Evolutionary conservation across 2,329 filamentous ascomycete species (phyloP), one percentile per base, ranked within the genome.

Genomic region (Daldinia sp.): DNA sequence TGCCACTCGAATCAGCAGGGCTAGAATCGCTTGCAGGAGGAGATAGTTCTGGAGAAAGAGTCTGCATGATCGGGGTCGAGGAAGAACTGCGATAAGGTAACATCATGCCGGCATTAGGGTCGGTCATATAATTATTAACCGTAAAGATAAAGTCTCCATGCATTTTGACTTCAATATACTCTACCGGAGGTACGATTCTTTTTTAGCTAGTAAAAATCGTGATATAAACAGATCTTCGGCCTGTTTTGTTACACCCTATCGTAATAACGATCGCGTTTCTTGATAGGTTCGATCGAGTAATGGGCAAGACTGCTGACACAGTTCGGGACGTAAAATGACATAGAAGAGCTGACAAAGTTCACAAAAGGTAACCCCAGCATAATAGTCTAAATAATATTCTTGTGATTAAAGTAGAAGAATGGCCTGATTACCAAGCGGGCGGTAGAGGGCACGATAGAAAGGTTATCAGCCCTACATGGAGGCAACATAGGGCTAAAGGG

Each of bases 81-180:
- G 72, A 59, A 5, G 72, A 68, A 28, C 62, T 63, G 42, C 74
- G 73, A 63, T 74, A 74, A 51, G 73, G 63, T 59, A 75, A 67
- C 44, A 71, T 63, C 60, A 75, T 67, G 63, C 60, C 56, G 55
- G 72, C 65, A 54, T 70, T 72, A 1, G 69, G 61, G 23, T 72
- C 57, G 30, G 69, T 67, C 46, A 60, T 63, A 66, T 75, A 67
- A 41, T 65, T 69, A 41, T 71, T 70, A 20, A 72, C 61, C 20
- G 70, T 58, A 58, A 75, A 75, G n/a, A 71, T 70, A 59, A 72
- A 76, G 42, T 76, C 74, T 63, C 67, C 72, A 58, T 67, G 66
- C 74, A 76, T 76, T 67, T 68, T 69, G 62, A 58, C 61, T 51
- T 62, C 23, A 56, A 30, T 39, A 44, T 35, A 13, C 20, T 39